Base-by-base conservation (phyloP, 2,329 filamentous ascomycete genomes). In the Fusarium equiseti region DNA sequence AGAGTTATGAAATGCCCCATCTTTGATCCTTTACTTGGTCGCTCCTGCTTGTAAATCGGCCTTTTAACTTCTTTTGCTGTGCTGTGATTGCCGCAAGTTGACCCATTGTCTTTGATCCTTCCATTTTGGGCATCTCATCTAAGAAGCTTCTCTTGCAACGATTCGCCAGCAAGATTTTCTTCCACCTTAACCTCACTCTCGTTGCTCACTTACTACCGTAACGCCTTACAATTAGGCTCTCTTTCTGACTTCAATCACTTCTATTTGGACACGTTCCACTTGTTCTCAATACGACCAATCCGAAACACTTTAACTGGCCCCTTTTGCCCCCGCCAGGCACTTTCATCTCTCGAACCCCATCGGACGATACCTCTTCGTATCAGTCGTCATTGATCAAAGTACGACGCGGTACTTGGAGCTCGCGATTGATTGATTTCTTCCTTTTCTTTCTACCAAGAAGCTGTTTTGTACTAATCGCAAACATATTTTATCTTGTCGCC, bases 81-180 rank as follows among this genome's bases (percentile, higher is more conserved):
- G 26, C 6, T 46, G 24, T 46, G 27, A 43, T 53, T 53, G 52
- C 45, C 52, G 54, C 55, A 40, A 46, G 55, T 43, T 58, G 45
- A 49, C 54, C 63, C 56, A 63, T 65, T 66, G 56, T 32, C 56
- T 71, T 54, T 64, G 56, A 46, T 56, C 69, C 60, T 70, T 72
- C 68, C 69, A 66, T 63, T 63, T 70, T 70, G 48, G 59, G 60
- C 31, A 46, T 55, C 53, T 63, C 64, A 62, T 72, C 65, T 66
- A 53, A 71, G 42, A 66, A 48, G 44, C 46, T 46, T 58, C 38
- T 32, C n/a, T 53, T 40, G 12, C n/a, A 50, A 15, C n/a, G 43
- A 48, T 50, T 52, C 27, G 42, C 31, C 24, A 48, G 29, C 38
- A 45, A 48, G 12, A 24, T 52, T 69, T 69, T 56, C n/a, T 48